phyloP scores from a whole-genome alignment of 495 filamentous ascomycete genomes.

The Tuber borchii region DNA sequence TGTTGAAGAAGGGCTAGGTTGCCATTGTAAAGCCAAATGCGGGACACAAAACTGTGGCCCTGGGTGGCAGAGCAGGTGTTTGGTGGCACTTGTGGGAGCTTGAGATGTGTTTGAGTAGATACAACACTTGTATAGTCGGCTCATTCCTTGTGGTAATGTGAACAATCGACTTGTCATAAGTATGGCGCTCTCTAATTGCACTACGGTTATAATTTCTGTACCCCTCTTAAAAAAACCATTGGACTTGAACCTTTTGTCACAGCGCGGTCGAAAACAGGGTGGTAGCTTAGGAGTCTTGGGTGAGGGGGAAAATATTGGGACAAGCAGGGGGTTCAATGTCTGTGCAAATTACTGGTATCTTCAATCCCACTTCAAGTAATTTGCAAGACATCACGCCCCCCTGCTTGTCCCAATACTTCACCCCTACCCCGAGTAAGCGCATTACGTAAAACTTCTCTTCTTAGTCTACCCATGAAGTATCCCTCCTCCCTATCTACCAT shows the following conservation, averaged over 20 bases:
- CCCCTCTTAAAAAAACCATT: neutral
- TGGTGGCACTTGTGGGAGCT: constrained; percentile 33
- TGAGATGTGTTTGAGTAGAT: neutral
- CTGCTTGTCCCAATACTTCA: too few species aligned
- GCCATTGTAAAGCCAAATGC: constrained; percentile 27
- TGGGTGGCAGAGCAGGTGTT: constrained; percentile 15
- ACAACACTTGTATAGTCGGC: neutral
- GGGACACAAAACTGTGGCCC: constrained; percentile 15
- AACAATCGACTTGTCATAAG: neutral
- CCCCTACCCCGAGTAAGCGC: too few species aligned
- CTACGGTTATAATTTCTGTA: neutral
- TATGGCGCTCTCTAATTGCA: neutral
- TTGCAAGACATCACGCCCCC: too few species aligned
- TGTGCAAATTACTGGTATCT: too few species aligned
- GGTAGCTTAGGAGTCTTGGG: neutral
- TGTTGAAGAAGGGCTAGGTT: constrained; percentile 24
- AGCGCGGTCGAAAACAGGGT: neutral
- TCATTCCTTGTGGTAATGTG: neutral
- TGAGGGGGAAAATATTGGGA: too few species aligned
- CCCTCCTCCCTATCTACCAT: neutral
- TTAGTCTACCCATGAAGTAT: neutral
- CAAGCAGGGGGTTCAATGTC: too few species aligned
- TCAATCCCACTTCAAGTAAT: too few species aligned
- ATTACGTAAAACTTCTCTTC: neutral
- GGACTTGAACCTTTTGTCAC: neutral